phyloP scores from a whole-genome alignment of 768 basidiomycete genomes.

The Naganishia onofrii region DNA sequence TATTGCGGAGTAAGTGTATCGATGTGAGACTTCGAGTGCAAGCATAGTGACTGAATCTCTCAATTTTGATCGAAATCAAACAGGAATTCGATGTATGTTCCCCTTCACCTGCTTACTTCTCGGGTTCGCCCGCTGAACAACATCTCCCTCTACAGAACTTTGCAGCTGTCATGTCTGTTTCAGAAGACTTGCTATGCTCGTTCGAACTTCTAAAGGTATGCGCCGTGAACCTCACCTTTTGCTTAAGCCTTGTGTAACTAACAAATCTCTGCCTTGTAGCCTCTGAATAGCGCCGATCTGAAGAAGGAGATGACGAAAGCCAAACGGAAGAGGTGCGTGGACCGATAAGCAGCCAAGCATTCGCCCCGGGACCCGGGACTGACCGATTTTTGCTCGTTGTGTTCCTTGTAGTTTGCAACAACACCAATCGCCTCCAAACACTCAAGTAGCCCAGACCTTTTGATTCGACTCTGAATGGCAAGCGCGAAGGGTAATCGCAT shows the following conservation, averaged over 20 bases:
- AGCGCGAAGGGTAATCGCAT: background rate
- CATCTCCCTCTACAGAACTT: constrained; percentile 38
- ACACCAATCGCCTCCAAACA: constrained; percentile 53
- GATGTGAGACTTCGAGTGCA: constrained; percentile 29
- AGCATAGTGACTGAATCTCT: constrained; percentile 35
- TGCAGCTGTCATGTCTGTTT: constrained; percentile 67
- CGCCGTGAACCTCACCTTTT: background rate
- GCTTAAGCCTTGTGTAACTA: background rate
- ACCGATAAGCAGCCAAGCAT: background rate
- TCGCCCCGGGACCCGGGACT: background rate
- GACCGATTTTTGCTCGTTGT: background rate
- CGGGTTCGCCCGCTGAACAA: background rate
- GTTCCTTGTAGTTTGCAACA: constrained; percentile 48
- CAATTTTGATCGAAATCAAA: background rate
- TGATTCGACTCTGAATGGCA: background rate
- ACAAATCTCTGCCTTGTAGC: constrained; percentile 47
- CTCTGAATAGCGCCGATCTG: constrained; percentile 85
- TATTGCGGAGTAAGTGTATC: constrained; percentile 52
- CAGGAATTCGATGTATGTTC: constrained; percentile 68
- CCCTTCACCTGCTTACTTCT: background rate
- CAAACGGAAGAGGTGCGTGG: constrained; percentile 82
- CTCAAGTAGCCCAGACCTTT: constrained; percentile 45
- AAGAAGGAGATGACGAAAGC: constrained; percentile 99
- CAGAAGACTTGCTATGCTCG: constrained; percentile 93
- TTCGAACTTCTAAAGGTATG: constrained; percentile 82